Evolutionary conservation across 176 grass and related monocot genomes (phyloP), one percentile per base, ranked within the genome.

Genomic region (Bothriochloa decipiens): DNA sequence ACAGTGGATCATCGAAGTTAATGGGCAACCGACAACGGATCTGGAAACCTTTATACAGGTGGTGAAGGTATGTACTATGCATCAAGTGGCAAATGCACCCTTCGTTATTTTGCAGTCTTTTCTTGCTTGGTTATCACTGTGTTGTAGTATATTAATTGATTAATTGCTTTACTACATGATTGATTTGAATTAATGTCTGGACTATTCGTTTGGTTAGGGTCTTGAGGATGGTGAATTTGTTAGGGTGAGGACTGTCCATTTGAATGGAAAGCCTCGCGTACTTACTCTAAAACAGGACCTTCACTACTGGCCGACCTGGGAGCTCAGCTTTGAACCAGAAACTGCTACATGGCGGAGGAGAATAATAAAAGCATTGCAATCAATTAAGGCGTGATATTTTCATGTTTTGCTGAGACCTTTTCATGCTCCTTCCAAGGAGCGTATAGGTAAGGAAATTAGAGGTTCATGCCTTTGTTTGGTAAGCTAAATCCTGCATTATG

Each of bases 261-360:
- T 99, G 74, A 99, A 99, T 81, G 96, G 96, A 71, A 99, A 96
- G 82, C 96, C 96, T 64, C 96, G 93, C 0, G 96, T 99, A 33
- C 86, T 99, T 62, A 94, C 93, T 55, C 68, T 99, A 78, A 99
- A 99, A 78, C 96, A 99, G 87, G 90, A 99, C 72, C 88, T 99
- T 91, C 97, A 94, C 84, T 99, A 99, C 79, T 99, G 97, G 97
- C 97, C 97, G 4, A 94, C 93, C 4, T 99, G 97, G 97, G 93
- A 99, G 40, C 93, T 99, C 73, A 92, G 66, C 60, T 99, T 99
- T 74, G 90, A 99, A 79, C 93, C 89, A 47, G 97, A 94, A 72
- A 94, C 81, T 23, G 91, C 94, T 43, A 94, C 88, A 61, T 99
- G 97, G 97, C 72, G 88, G 20, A 73, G 97, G 85, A 94, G 84